Conservation (phyloP, 495 filamentous ascomycete genomes). For the Penicillium steckii region DNA sequence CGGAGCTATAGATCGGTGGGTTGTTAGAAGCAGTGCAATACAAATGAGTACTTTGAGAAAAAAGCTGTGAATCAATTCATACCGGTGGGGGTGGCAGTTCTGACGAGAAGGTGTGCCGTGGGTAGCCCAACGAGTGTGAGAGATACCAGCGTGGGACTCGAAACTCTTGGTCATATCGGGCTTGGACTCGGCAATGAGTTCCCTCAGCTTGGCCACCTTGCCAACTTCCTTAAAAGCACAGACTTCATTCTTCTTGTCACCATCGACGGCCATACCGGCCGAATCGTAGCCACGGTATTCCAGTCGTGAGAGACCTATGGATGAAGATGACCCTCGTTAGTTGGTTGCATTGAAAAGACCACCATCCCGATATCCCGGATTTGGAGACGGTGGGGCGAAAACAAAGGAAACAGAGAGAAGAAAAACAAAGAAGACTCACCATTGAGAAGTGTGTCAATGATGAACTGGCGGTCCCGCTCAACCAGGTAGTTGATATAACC, state of each 20-base stretch:
- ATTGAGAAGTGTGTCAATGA: constrained; percentile 94
- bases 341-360: too few species aligned
- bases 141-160: constrained; percentile 96
- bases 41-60: too few species aligned
- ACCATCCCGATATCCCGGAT: too few species aligned
- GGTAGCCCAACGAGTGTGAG: constrained; percentile 98
- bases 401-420: neutral
- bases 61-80: too few species aligned
- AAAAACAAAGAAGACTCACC: constrained; percentile 51
- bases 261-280: constrained; percentile 92
- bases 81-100: constrained; percentile 99
- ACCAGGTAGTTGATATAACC: constrained; percentile 91
- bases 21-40: neutral
- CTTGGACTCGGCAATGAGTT: constrained; percentile 81
- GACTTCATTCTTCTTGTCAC: constrained; percentile 98
- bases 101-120: constrained; percentile 89
- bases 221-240: constrained; percentile 98
- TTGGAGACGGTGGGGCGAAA: neutral
- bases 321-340: too few species aligned
- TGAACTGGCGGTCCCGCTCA: constrained; percentile 93
- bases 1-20: constrained; percentile 48
- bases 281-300: constrained; percentile 98
- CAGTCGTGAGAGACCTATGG: constrained; percentile 72
- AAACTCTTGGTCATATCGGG: constrained; percentile 88
- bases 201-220: constrained; percentile 94